Evolutionary conservation across 2,329 filamentous ascomycete species (phyloP), one percentile per base, ranked within the genome.

Genomic region (Exutisphaerella laricina): DNA sequence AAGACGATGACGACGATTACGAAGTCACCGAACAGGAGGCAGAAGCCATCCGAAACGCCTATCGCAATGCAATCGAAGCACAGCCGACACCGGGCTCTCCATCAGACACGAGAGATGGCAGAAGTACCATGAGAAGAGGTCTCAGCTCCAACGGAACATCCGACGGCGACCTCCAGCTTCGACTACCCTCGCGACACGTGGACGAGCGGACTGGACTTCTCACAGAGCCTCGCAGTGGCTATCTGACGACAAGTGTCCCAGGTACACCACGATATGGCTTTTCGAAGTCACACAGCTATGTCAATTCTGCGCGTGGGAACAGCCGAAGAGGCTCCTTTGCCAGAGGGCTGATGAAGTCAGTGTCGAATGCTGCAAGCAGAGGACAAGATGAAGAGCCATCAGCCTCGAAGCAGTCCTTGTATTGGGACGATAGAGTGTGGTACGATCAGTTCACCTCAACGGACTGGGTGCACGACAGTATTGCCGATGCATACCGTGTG

Each of bases 371-470:
- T 18, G 50, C 44, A 10, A 51, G 57, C 46, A 44, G 40, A 40
- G 43, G 32, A 17, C 30, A 14, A 35, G 46, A 37, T 29, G 39
- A 25, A 26, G 41, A 43, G 26, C 69, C 82, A 66, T 65, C 73
- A 48, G 80, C 84, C 49, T 82, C 81, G 36, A 85, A 82, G 58
- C 69, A 73, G 23, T 82, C 79, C 4, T 67, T 84, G 7, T 82
- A 80, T 55, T 71, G 82, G 38, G 86, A 96, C 59, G 88, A 97
- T 55, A 82, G 92, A 47, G 85, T 94, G 7, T 97, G 92, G 92
- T 97, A 97, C 67, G 92, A 98, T 70, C 92, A 98, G 66, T 95
- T 95, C 60, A 95, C 88, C 4, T 94, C 87, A 5, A 96, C 88
- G 42, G 90, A 98, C 65, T 98, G 92, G 92, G 89, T 98, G 1